Evolutionary conservation across 2,329 filamentous ascomycete genomes (phyloP), one percentile per base, ranked within the genome.

Genomic region (Rhytidhysteron rufulum): DNA sequence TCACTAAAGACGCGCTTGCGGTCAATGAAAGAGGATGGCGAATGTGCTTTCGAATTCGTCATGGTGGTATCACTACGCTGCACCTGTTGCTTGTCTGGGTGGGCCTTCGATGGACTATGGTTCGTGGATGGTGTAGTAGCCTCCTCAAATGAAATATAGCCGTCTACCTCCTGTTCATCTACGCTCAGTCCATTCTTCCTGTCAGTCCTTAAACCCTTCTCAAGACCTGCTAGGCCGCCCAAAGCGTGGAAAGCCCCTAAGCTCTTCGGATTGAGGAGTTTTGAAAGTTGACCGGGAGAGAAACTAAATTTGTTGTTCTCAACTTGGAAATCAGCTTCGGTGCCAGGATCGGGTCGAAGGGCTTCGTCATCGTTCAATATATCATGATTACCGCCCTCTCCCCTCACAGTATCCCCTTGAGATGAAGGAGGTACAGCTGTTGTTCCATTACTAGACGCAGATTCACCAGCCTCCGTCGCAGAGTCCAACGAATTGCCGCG

Each of bases 241-340:
- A 93, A 65, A 5, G 85, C 85, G 51, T 85, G 80, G 46, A 90
- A 88, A 4, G 86, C 86, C 19, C 78, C 72, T 44, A 86, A 70
- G 52, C 77, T 89, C 66, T 93, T 93, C 1, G 87, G 86, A 48
- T 90, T 90, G 37, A 89, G 72, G 5, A 93, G 68, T 66, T 91
- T 91, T 47, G 82, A 84, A 47, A 96, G 73, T 57, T 94, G 83
- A 11, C 90, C 89, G 9, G 83, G 83, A 2, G 82, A 80, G 60
- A 88, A 95, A 13, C 88, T 89, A 57, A 95, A 95, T 0, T 85
- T 84, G 60, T 93, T 95, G 40, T 64, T 56, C 5, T 83, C 75
- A 9, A 91, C 76, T 31, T 79, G 54, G 53, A 94, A 95, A 47
- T 91, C 86, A 15, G 69, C 73, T 60, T 90, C 86, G 38, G 82